Conservation (phyloP, 148 eudicot genomes). For the Selenicereus undatus region DNA sequence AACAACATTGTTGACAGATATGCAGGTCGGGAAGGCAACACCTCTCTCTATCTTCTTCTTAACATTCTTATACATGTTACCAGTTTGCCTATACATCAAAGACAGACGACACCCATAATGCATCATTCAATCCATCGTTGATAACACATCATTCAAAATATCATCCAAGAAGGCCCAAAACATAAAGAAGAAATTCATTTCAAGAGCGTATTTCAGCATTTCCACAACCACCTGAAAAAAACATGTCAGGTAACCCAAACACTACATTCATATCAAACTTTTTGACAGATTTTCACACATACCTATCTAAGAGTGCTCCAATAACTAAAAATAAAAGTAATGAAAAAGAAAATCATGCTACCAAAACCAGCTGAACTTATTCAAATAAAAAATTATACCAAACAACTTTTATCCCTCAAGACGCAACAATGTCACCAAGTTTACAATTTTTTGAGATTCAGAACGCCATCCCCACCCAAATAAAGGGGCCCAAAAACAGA, state of each 20-base stretch:
- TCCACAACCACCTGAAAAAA: not conserved
- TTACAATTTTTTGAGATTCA: too few species aligned
- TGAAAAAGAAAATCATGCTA: not conserved
- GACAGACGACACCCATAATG: too few species aligned
- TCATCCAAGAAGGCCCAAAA: not conserved
- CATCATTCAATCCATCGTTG: too few species aligned
- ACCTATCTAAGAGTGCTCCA: not conserved
- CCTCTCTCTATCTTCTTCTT: slow-evolving; percentile 97
- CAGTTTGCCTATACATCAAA: slow-evolving; percentile 50
- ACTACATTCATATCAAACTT: not conserved
- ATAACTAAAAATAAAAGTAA: not conserved
- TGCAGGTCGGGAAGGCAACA: slow-evolving; percentile 88
- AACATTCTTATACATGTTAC: slow-evolving; percentile 71
- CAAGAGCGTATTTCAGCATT: not conserved
- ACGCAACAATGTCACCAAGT: too few species aligned
- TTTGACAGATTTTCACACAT: not conserved
- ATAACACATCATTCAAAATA: too few species aligned
- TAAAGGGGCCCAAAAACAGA: not conserved
- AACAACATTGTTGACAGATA: slow-evolving; percentile 79
- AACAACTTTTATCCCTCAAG: too few species aligned
- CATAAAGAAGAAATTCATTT: not conserved
- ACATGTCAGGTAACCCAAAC: not conserved
- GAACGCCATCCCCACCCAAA: too few species aligned
- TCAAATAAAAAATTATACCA: not conserved
- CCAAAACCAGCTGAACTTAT: not conserved